Evolutionary conservation across 140 eudicot genomes (phyloP), one percentile per base, ranked within the genome.

Genomic region (Anethum foeniculum): DNA sequence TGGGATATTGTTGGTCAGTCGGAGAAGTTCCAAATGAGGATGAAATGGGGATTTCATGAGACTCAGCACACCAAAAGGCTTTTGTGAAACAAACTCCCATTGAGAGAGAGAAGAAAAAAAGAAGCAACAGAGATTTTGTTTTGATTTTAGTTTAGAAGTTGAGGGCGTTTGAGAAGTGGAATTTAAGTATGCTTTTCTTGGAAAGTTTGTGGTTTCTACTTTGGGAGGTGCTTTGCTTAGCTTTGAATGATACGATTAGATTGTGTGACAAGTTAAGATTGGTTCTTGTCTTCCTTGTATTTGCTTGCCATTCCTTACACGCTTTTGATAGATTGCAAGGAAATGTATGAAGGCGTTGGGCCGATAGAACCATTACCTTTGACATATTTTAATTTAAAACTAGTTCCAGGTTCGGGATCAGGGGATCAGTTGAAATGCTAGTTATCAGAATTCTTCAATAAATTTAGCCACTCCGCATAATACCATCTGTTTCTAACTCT

Each of bases 51-150:
- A 92, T 86, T 10, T 90, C 88, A 4, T 81, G 65, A 48, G 86
- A 82, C 83, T 79, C 83, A 14, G 78, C 6, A 36, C 75, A 86
- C 44, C 92, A 89, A 36, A 58, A 52, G 19, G 88, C 92, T 83
- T 62, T 88, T 41, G 81, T 32, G 62, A 76, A 86, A 64, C 92
- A 89, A 41, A 30, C 64, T 39, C 92, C 92, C 92, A 89, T 86
- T 51, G 82, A 32, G 39, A 56, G 56, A 60, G 58, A 77, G 18
- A 76, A 49, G 18, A 25, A 49, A 65, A 72, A 67, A 38, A 52
- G 5, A 64, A 64, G 51, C 62, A 21, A 32, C 30, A 52, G 16
- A 18, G n/a, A 10, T 71, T 27, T 23, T 68, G 58, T 64, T 5
- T 44, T 43, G 71, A 21, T 47, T 10, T 48, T 77, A 18, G n/a